Conservation (phyloP, 2,329 filamentous ascomycete genomes). For the Paecilomyces niveus region DNA sequence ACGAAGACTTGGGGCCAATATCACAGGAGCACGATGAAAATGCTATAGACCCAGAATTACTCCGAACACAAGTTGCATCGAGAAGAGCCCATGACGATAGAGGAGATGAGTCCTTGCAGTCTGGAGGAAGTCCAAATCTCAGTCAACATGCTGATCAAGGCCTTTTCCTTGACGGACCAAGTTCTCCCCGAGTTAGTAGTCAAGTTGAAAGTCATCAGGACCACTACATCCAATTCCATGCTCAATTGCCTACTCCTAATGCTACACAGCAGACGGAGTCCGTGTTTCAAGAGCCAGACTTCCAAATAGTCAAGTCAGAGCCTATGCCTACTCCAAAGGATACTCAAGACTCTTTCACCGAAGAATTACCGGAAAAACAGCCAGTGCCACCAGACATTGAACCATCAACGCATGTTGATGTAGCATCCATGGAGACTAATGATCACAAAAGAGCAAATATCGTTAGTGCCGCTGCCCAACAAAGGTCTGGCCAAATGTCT, state of each 20-base stretch:
- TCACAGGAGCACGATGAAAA: neutral
- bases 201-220: neutral
- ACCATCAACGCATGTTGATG: neutral
- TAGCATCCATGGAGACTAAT: neutral
- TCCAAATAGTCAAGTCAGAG: neutral
- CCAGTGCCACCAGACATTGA: neutral
- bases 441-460: neutral
- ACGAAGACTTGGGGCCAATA: neutral
- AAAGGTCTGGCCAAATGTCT: neutral
- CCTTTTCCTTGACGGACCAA: constrained; percentile 1
- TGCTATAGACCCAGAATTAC: constrained; percentile 1
- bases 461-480: neutral
- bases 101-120: neutral
- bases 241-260: constrained; percentile 15
- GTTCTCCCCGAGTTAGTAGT: neutral
- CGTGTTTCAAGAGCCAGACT: neutral
- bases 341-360: constrained; percentile 2
- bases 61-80: neutral
- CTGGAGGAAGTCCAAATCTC: neutral
- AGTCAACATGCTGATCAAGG: neutral
- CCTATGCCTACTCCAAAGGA: constrained; percentile 3
- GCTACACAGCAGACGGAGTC: constrained; percentile 14
- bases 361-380: neutral
- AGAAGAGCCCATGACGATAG: neutral
- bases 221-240: neutral